A percentile compares a stretch with the other conserved stretches of the same genome.
Conservation (phyloP, 441 rosid genomes). For the Eutrema salsugineum region DNA sequence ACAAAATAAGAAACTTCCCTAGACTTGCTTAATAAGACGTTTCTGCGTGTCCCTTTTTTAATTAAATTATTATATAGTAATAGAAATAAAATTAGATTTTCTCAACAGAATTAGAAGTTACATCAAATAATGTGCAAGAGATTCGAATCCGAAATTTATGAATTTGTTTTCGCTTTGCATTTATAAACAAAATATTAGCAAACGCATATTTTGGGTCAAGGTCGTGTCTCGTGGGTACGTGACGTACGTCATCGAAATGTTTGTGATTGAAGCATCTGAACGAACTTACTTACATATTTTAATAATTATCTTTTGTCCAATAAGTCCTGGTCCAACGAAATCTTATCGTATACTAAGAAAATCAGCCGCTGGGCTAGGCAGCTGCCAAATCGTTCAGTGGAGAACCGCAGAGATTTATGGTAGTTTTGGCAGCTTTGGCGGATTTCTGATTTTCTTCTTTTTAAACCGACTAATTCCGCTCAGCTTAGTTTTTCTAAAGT, state of each 20-base stretch:
- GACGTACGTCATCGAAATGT: background rate
- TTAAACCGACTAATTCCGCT: too few species aligned
- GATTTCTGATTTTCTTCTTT: too few species aligned
- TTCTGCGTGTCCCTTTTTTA: background rate
- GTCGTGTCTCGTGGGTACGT: too few species aligned
- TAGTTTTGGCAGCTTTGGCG: too few species aligned
- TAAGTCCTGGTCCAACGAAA: background rate
- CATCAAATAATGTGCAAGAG: background rate
- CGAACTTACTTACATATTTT: background rate
- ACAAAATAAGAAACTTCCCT: background rate
- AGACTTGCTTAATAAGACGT: background rate
- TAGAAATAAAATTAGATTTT: background rate
- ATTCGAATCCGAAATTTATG: background rate
- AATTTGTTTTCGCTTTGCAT: background rate
- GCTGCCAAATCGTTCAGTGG: too few species aligned
- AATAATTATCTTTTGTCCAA: background rate
- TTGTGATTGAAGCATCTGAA: background rate
- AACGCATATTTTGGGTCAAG: slow-evolving; percentile 1
- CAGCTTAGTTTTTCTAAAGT: too few species aligned
- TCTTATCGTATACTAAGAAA: too few species aligned
- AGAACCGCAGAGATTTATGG: too few species aligned
- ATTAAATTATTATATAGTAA: background rate
- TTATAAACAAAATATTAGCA: background rate
- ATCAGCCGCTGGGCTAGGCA: too few species aligned
- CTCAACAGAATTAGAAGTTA: background rate